Evolutionary conservation across 129 eudicot genomes (phyloP).

Genomic region (Lactuca saligna): DNA sequence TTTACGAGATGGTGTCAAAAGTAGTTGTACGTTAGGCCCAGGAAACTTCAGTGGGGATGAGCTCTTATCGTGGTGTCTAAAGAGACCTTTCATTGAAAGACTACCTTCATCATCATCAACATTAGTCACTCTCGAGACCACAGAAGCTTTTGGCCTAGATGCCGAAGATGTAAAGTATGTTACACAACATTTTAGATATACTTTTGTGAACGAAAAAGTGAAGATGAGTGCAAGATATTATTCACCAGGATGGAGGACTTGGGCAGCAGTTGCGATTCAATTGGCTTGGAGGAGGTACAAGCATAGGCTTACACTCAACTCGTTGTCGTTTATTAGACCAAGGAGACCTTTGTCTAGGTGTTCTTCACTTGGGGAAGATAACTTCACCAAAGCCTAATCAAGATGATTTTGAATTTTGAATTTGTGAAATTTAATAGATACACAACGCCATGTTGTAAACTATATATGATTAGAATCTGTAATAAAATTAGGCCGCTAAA

Average conservation of each 20-base stretch:
- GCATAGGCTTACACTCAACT: constrained; percentile 75
- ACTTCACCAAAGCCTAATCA: constrained; percentile 96
- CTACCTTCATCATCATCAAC: constrained; percentile 91
- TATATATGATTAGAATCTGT: too few relatives aligned
- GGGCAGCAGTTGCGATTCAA: constrained; percentile 98
- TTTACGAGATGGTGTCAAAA: constrained; percentile 74
- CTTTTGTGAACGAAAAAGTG: constrained; percentile 87
- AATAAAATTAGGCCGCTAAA: too few relatives aligned
- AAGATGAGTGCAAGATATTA: constrained; percentile 95
- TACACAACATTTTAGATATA: constrained; percentile 93
- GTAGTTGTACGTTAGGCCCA: constrained; percentile 98
- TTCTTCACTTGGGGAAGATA: constrained; percentile 89
- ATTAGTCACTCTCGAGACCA: constrained; percentile 78
- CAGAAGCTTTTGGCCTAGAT: constrained; percentile 93
- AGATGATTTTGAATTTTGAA: constrained; percentile 85
- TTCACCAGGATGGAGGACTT: constrained; percentile 98
- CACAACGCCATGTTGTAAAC: too few relatives aligned
- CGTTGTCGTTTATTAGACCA: constrained; percentile 90
- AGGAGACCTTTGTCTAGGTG: constrained; percentile 88
- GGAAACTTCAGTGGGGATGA: constrained; percentile 98
- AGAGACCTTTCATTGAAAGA: constrained; percentile 78
- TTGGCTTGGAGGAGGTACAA: constrained; percentile 93
- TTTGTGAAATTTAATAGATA: too few relatives aligned
- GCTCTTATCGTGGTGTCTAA: constrained; percentile 90
- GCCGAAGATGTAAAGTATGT: constrained; percentile 97